Base-by-base conservation (phyloP, 1,284 basidiomycete genomes). In the Trichosporon ovoides region DNA sequence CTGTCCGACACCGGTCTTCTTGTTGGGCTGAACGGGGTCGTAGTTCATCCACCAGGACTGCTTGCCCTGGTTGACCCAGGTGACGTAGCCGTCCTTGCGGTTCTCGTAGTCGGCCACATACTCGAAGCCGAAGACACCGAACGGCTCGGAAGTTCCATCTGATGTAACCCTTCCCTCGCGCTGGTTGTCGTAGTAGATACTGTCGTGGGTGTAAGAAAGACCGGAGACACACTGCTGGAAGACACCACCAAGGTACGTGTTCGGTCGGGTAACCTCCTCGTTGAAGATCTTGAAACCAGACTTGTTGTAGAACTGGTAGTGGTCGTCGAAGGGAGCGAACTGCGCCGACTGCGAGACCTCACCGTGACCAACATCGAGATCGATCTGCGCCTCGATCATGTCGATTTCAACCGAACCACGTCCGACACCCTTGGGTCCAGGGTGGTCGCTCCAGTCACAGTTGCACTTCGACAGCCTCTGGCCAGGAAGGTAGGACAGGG, bases 181-280 rank as follows among this genome's bases (percentile, higher is more conserved):
- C 43, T 48, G 43, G 43, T 48, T 48, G 20, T 80, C 82, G 53
- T 80, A 78, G 66, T 89, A 89, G 52, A 83, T 55, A 18, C 51
- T 82, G 2, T 38, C 58, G 12, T 58, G 78, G 57, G 87, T 79
- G 60, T 80, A 78, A 14, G 83, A 81, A 49, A 89, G 64, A 10
- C 82, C 84, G 2, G 87, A 89, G 19, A 87, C 71, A 24, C 88
- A 87, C 76, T 95, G 87, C 74, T 95, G 91, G 72, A 81, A 90
- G 14, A 78, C 71, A 33, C 87, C 87, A 22, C 91, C 92, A 53
- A 81, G 83, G 75, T 93, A 95, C 3, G 77, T 59, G 76, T 94
- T 94, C 67, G 80, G 82, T 57, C 86, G 77, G 2, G 83, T 82
- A 19, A 85, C 82, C 18, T 78, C 56, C 3, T 62, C 46, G 53